Conservation (phyloP, 1,139 yeast species). For the Geotrichum bryndzae region DNA sequence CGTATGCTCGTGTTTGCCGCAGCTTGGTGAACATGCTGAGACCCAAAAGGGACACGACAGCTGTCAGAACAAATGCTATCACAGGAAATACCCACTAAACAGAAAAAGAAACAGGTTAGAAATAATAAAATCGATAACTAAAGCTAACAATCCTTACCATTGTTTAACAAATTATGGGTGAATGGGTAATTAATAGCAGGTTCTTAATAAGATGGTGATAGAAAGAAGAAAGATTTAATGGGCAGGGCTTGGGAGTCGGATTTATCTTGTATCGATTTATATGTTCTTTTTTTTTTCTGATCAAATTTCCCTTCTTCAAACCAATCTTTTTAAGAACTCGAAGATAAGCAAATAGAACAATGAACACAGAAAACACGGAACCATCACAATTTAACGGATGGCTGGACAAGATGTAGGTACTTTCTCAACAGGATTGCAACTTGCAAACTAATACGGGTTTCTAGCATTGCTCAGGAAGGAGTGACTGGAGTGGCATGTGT, state of each 20-base stretch:
- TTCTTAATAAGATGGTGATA: constrained; percentile 2
- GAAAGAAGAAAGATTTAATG: background rate
- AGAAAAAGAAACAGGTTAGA: background rate
- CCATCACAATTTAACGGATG: constrained; percentile 19
- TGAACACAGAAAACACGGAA: constrained; percentile 4
- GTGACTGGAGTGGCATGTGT: constrained; percentile 27
- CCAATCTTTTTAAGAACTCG: background rate
- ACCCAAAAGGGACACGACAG: constrained; percentile 33
- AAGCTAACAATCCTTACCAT: background rate
- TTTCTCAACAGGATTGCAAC: background rate
- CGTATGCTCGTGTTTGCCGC: constrained; percentile 37
- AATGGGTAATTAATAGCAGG: background rate
- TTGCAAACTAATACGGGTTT: background rate
- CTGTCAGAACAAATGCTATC: constrained; percentile 35
- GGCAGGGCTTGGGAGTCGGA: background rate
- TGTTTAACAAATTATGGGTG: background rate
- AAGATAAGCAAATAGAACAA: background rate
- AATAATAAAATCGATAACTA: background rate
- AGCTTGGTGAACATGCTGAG: constrained; percentile 37
- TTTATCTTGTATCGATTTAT: background rate
- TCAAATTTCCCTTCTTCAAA: background rate
- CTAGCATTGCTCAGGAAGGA: constrained; percentile 23
- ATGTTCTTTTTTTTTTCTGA: background rate
- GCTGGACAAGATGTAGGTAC: constrained; percentile 26
- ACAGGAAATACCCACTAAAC: constrained; percentile 31